Conservation (phyloP, 2,329 filamentous ascomycete genomes). For the Hypoxylon sp. region DNA sequence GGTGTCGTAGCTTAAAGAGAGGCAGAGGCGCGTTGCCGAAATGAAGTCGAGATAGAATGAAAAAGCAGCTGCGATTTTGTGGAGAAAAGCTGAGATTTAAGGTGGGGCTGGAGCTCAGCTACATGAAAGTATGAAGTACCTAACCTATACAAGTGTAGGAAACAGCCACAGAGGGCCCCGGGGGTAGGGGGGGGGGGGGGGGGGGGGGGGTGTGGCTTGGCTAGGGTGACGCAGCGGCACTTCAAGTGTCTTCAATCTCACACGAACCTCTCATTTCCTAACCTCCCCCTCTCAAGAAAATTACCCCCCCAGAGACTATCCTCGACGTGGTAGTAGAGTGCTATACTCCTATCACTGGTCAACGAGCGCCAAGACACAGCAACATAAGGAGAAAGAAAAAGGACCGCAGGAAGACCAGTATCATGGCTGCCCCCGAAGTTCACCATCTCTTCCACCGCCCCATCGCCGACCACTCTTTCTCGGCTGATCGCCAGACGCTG, state of each 20-base stretch:
- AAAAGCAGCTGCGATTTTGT: not conserved
- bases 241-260: not conserved
- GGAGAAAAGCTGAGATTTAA: not conserved
- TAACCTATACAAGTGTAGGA: too few relatives aligned
- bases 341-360: constrained; percentile 80
- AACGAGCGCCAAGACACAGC: not conserved
- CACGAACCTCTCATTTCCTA: not conserved
- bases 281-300: constrained; percentile 2
- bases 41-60: not conserved
- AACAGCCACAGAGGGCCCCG: too few relatives aligned
- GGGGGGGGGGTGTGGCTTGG: constrained; percentile 7
- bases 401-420: not conserved
- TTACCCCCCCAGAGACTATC: not conserved
- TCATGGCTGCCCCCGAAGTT: constrained; percentile 86
- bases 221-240: constrained; percentile 3
- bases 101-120: not conserved
- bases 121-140: not conserved
- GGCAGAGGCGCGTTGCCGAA: not conserved
- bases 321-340: constrained; percentile 89
- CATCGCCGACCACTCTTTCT: constrained; percentile 98
- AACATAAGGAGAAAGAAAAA: not conserved
- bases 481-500: constrained; percentile 84
- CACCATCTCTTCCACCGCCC: constrained; percentile 97
- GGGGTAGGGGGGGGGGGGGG: too few relatives aligned
- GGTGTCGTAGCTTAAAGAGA: not conserved